These are phyloP conservation scores for Plenodomus lindquistii DNA, from an alignment of 2,329 filamentous ascomycete genomes.

Conservation along the genomic window DNA sequence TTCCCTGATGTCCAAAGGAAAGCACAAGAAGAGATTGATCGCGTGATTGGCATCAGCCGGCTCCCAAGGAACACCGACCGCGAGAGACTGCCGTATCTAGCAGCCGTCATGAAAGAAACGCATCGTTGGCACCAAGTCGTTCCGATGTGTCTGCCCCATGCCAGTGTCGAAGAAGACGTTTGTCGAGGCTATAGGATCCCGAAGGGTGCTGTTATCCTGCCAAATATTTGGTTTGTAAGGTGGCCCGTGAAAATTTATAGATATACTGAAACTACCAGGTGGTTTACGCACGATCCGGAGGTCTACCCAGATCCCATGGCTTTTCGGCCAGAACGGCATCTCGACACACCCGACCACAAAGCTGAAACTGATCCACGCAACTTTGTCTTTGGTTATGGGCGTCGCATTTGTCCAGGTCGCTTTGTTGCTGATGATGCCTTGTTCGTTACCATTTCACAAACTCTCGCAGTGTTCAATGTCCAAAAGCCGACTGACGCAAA, in stretches of 20 bases:
- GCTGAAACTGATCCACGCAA: constrained; percentile 47
- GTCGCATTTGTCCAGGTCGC: constrained; percentile 50
- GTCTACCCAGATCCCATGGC: constrained; percentile 44
- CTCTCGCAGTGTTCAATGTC: constrained; percentile 54
- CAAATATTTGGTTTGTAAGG: constrained; percentile 50
- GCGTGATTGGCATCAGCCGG: constrained; percentile 51
- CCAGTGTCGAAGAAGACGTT: constrained; percentile 39
- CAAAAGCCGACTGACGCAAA: constrained; percentile 43
- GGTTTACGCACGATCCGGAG: constrained; percentile 47
- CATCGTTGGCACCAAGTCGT: constrained; percentile 47
- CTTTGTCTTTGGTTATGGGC: constrained; percentile 48
- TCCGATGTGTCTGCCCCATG: constrained; percentile 40
- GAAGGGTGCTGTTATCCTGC: constrained; percentile 44
- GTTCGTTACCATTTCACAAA: constrained; percentile 50
- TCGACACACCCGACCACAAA: constrained; percentile 31
- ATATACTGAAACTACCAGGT: too few species aligned
- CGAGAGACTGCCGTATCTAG: constrained; percentile 45
- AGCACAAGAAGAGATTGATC: constrained; percentile 54
- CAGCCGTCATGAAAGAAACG: constrained; percentile 47
- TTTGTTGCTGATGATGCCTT: constrained; percentile 49
- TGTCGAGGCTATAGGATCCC: constrained; percentile 49
- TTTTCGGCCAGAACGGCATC: constrained; percentile 53
- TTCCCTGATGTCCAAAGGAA: constrained; percentile 55
- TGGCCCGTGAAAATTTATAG: too few species aligned
- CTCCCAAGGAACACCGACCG: constrained; percentile 55